These are phyloP conservation scores for Colletotrichum orbiculare DNA, from an alignment of 2,329 filamentous ascomycete genomes.

Conservation along the genomic window DNA sequence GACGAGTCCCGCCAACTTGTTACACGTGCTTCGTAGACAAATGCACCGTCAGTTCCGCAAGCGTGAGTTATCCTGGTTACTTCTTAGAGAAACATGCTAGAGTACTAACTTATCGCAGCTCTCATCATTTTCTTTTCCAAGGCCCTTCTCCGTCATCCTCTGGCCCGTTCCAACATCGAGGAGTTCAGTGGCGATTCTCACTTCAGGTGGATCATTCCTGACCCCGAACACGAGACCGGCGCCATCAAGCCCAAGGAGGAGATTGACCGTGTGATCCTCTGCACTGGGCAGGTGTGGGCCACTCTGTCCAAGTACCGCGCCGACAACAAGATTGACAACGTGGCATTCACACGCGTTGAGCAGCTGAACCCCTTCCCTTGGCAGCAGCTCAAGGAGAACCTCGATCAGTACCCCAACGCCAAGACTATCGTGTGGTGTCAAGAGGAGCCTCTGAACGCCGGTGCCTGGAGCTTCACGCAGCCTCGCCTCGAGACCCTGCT, in stretches of 20 bases:
- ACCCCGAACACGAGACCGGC: conserved; percentile 82
- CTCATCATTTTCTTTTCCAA: conserved; percentile 99
- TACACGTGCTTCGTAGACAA: conserved; percentile 95
- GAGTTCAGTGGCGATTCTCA: conserved; percentile 92
- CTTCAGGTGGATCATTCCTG: conserved; percentile 96
- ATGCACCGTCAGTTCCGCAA: conserved; percentile 99
- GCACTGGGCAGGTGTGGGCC: conserved; percentile 93
- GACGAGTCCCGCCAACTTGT: conserved; percentile 95
- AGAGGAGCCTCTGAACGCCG: conserved; percentile 97
- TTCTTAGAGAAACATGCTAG: background rate
- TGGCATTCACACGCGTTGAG: conserved; percentile 94
- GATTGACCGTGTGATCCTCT: conserved; percentile 94
- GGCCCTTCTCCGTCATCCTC: conserved; percentile 90
- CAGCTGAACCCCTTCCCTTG: conserved; percentile 99
- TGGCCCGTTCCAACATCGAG: conserved; percentile 89
- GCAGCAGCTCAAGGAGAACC: conserved; percentile 95
- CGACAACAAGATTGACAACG: conserved; percentile 86
- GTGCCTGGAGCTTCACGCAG: conserved; percentile 97
- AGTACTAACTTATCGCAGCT: conserved; percentile 62
- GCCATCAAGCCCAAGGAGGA: conserved; percentile 82
- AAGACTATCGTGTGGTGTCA: conserved; percentile 98
- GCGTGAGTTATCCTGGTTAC: conserved; percentile 70
- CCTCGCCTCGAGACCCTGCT: conserved; percentile 96
- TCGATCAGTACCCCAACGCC: conserved; percentile 96
- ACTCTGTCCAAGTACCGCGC: conserved; percentile 91